phyloP scores from a whole-genome alignment of 805 yeast genomes.

The Starmera dryadoides region DNA sequence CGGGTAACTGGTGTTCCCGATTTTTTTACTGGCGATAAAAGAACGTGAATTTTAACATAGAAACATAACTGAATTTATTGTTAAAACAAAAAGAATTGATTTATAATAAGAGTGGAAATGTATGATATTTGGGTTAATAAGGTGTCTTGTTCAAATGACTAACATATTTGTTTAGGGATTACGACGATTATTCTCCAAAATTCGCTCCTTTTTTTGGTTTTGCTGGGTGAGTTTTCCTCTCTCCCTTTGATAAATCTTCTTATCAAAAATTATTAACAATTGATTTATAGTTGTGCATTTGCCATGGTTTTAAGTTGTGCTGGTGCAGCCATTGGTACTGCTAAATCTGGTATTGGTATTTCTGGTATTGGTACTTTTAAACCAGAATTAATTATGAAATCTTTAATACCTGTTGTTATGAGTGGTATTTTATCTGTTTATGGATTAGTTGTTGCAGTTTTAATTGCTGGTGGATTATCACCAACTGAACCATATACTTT shows the following conservation, averaged over 20 bases:
- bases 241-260: neutral
- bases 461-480: slow-evolving; percentile 84
- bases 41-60: no score
- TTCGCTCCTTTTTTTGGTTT: slow-evolving; percentile 97
- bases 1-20: no score
- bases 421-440: slow-evolving; percentile 95
- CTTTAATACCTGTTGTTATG: slow-evolving; percentile 95
- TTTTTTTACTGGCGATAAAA: no score
- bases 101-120: no score
- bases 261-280: no score
- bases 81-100: no score
- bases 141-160: no score
- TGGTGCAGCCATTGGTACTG: slow-evolving; percentile 99
- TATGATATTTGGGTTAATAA: no score
- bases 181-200: slow-evolving; percentile 67
- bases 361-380: slow-evolving; percentile 96
- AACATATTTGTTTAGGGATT: no score
- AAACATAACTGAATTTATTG: no score
- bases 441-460: slow-evolving; percentile 93
- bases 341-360: slow-evolving; percentile 97
- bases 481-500: slow-evolving; percentile 77
- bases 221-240: slow-evolving; percentile 53
- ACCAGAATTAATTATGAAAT: slow-evolving; percentile 95
- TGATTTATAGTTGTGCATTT: slow-evolving; percentile 58
- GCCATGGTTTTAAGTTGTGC: slow-evolving; percentile 88